A percentile compares a stretch with the other conserved stretches of the same genome.
Conservation (phyloP, 805 yeast species). For the Kodamaea kakaduensis region DNA sequence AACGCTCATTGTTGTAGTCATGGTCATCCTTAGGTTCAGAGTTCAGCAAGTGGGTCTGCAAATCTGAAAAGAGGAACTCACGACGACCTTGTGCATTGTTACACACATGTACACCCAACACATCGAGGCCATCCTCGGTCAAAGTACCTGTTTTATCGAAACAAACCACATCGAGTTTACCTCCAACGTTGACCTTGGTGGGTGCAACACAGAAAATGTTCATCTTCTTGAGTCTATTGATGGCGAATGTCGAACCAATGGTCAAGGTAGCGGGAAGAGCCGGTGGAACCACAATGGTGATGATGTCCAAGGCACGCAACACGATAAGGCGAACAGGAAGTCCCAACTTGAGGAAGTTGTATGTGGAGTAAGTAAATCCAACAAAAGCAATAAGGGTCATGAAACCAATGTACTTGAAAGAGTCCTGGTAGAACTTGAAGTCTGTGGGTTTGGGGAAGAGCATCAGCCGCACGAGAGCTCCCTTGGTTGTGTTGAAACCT, state of each 20-base stretch:
- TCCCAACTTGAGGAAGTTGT: conserved; percentile 76
- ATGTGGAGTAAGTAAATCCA: conserved; percentile 82
- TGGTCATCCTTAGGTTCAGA: conserved; percentile 11
- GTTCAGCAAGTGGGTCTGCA: conserved; percentile 15
- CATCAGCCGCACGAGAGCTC: conserved; percentile 91
- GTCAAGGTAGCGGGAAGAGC: conserved; percentile 97
- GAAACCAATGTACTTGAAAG: conserved; percentile 92
- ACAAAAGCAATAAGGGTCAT: conserved; percentile 81
- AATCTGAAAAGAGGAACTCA: conserved; percentile 27
- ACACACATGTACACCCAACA: conserved; percentile 53
- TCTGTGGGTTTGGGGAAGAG: conserved; percentile 92
- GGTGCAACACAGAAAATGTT: conserved; percentile 90
- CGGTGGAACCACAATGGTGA: conserved; percentile 97
- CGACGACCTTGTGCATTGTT: conserved; percentile 39
- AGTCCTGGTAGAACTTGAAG: conserved; percentile 89
- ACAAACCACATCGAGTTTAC: conserved; percentile 83
- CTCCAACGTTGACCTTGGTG: conserved; percentile 92
- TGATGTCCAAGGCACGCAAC: conserved; percentile 85
- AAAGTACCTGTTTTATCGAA: conserved; percentile 97
- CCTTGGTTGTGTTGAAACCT: conserved; percentile 94
- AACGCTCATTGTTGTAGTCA: conserved; percentile 28
- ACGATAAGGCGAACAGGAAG: conserved; percentile 66
- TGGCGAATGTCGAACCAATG: conserved; percentile 92
- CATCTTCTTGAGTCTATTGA: conserved; percentile 60
- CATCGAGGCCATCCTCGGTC: conserved; percentile 94